Base-by-base conservation (phyloP, 2,329 filamentous ascomycete genomes). In the Ascosphaera pollenicola region DNA sequence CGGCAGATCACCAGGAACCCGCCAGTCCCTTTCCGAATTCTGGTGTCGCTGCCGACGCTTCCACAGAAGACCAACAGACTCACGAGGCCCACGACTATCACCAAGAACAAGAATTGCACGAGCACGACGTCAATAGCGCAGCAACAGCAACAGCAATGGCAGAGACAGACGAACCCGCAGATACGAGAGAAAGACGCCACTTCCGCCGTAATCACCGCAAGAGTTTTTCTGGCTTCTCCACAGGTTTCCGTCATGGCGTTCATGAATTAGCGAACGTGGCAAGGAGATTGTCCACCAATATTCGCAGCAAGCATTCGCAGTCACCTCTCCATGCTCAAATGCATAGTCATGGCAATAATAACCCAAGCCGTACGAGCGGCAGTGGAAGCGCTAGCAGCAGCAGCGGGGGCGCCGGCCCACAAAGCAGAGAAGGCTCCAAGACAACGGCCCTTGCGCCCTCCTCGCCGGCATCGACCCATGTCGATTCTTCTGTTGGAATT, bases 261-360 rank as follows among this genome's bases (percentile, higher is more conserved):
- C 52, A 57, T 41, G 59, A 58, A 3, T 42, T 62, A 39, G 54
- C 57, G 26, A 57, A 58, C 7, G 49, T 60, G 17, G 55, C 56
- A 11, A 58, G 58, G 42, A 54, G 58, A 8, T 44, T 60, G 36
- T 62, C 59, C 3, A 51, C 61, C 17, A 56, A 52, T 11, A 45
- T 61, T 39, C 57, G 58, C 35, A 49, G 49, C 40, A 60, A 58
- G 46, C 51, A 53, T 7, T 54, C 55, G 6, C 17, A 38, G n/a
- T 7, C 11, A 6, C 17, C 32, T 38, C n/a, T 35, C 8, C n/a
- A 35, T 18, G n/a, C 8, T 16, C n/a, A 6, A 7, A 15, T 15
- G n/a, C 34, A 18, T 8, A 18, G 17, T 16, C n/a, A 35, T 35
- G 34, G 17, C 39, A 40, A 16, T 38, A 41, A 24, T 42, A 39